These are phyloP conservation scores for Ogataea paraovalis DNA, from an alignment of 805 yeast genomes.

Conservation along the genomic window DNA sequence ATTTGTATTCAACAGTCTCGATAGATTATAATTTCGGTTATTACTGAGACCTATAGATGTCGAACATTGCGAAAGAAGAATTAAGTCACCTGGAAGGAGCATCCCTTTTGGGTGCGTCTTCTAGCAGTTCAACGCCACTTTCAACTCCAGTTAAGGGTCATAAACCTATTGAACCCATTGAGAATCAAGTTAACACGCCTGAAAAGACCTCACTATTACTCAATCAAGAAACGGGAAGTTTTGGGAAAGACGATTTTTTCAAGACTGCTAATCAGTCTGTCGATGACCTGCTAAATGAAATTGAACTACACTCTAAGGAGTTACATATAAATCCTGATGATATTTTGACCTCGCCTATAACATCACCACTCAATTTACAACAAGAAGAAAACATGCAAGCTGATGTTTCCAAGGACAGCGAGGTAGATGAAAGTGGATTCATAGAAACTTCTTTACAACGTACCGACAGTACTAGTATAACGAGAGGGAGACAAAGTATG, in stretches of 20 bases:
- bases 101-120: not conserved
- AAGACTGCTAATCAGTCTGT: slow-evolving; percentile 34
- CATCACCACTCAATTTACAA: slow-evolving; percentile 19
- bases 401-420: not conserved
- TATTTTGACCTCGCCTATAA: slow-evolving; percentile 13
- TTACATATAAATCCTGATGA: slow-evolving; percentile 11
- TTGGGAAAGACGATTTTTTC: slow-evolving; percentile 20
- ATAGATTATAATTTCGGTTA: not conserved
- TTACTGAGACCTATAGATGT: not conserved
- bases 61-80: not conserved
- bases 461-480: slow-evolving; percentile 19
- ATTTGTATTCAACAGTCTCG: not conserved
- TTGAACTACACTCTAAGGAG: slow-evolving; percentile 15
- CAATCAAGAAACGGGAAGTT: not conserved
- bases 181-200: not conserved
- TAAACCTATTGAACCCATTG: not conserved
- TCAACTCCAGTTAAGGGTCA: not conserved
- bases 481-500: slow-evolving; percentile 20
- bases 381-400: slow-evolving; percentile 1
- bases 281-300: slow-evolving; percentile 35
- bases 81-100: not conserved
- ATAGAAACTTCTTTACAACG: slow-evolving; percentile 12
- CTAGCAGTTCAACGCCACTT: not conserved
- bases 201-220: not conserved
- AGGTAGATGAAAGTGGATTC: slow-evolving; percentile 1